These are phyloP conservation scores for Carnegiea gigantea DNA, from an alignment of 179 eudicot species.

Conservation along the genomic window DNA sequence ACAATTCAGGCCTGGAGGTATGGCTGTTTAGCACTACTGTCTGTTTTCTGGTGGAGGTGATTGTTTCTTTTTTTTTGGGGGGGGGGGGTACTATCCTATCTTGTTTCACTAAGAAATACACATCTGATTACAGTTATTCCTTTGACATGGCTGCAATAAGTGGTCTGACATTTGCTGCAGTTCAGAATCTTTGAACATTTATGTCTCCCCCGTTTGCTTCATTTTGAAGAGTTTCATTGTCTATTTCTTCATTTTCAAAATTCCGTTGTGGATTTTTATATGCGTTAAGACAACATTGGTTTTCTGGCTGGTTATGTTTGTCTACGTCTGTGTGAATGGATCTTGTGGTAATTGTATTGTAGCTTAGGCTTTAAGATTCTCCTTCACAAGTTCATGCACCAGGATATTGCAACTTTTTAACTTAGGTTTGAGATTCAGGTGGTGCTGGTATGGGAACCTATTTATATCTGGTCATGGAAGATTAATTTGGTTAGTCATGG, in stretches of 20 bases:
- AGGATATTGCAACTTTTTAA: neutral
- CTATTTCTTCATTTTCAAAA: neutral
- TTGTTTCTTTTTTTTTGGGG: conserved; percentile 7
- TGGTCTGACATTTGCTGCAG: neutral
- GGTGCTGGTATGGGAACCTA: too few relatives aligned
- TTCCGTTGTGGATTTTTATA: neutral
- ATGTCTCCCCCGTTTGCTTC: too few relatives aligned
- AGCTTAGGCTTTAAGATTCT: neutral
- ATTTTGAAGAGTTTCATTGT: neutral
- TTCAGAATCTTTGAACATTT: neutral
- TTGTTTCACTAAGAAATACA: neutral
- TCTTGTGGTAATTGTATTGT: neutral
- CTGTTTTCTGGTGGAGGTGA: neutral
- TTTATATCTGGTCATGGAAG: too few relatives aligned
- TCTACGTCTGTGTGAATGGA: neutral
- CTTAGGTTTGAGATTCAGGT: neutral
- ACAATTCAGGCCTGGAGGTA: conserved; percentile 99
- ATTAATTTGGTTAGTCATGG: too few relatives aligned
- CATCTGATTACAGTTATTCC: neutral
- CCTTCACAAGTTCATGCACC: too few relatives aligned
- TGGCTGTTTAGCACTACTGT: conserved; percentile 16
- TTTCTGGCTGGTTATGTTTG: neutral
- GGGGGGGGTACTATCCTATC: neutral
- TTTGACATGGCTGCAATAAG: neutral
- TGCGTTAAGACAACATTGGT: neutral